These are phyloP conservation scores for Rhynchosporium secalis DNA, from an alignment of 2,329 filamentous ascomycete species.

Conservation along the genomic window DNA sequence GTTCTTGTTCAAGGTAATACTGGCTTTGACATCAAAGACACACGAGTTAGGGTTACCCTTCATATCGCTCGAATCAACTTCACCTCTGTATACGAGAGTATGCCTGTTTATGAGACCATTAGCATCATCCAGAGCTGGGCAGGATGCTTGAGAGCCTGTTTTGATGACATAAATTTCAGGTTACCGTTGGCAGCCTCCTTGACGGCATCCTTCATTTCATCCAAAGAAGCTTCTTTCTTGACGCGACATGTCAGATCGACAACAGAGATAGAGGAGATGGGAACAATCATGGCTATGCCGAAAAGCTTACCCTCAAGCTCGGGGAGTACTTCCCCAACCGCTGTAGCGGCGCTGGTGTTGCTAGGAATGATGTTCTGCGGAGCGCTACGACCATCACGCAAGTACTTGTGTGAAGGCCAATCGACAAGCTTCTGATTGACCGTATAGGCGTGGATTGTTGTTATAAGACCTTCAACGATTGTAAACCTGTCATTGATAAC, in stretches of 20 bases:
- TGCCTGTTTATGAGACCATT: conserved; percentile 48
- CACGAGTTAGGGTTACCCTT: conserved; percentile 91
- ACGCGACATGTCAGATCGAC: conserved; percentile 94
- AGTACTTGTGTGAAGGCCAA: conserved; percentile 97
- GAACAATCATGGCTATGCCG: conserved; percentile 99
- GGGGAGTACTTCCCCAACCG: conserved; percentile 99
- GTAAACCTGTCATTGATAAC: conserved; percentile 98
- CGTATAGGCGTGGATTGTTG: conserved; percentile 99
- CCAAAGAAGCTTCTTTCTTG: conserved; percentile 85
- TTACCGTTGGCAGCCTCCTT: conserved; percentile 82
- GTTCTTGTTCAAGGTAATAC: conserved; percentile 97
- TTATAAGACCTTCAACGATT: conserved; percentile 99
- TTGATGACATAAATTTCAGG: conserved; percentile 71
- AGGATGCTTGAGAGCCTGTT: background rate
- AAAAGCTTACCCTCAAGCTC: conserved; percentile 98
- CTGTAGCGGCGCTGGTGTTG: conserved; percentile 99
- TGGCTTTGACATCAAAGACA: conserved; percentile 99
- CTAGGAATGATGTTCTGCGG: conserved; percentile 99
- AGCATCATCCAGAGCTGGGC: conserved; percentile 19
- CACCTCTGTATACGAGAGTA: conserved; percentile 94
- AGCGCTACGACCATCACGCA: conserved; percentile 97
- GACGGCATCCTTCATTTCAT: conserved; percentile 89
- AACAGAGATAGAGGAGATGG: conserved; percentile 97
- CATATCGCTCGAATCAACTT: conserved; percentile 89
- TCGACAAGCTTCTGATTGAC: conserved; percentile 99